These are phyloP conservation scores for Dioscorea cayenensis DNA, from an alignment of 116 monocot species.

Conservation along the genomic window DNA sequence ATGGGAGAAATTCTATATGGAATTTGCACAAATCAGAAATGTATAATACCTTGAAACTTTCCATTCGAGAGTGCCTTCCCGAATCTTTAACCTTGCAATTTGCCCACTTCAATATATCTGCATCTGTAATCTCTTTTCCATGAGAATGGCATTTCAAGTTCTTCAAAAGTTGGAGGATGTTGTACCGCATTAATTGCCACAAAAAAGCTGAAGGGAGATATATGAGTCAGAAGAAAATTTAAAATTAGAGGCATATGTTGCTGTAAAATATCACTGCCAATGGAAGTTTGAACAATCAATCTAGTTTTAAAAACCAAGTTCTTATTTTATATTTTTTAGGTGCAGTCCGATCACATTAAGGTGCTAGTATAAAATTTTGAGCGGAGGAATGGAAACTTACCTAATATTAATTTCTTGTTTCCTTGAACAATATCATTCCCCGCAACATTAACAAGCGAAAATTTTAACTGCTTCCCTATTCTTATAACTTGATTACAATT, in stretches of 20 bases:
- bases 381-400: constrained; percentile 17
- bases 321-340: neutral
- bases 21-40: neutral
- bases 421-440: constrained; percentile 92
- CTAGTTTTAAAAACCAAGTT: too few species aligned
- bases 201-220: constrained; percentile 50
- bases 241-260: neutral
- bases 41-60: constrained; percentile 68
- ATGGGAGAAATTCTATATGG: neutral
- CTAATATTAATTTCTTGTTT: constrained; percentile 78
- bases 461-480: constrained; percentile 71
- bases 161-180: constrained; percentile 84
- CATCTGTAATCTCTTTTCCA: constrained; percentile 74
- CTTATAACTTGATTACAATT: constrained; percentile 83
- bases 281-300: too few species aligned
- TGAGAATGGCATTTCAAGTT: constrained; percentile 66
- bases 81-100: constrained; percentile 66
- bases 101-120: constrained; percentile 79
- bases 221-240: neutral
- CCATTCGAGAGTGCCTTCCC: constrained; percentile 58
- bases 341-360: neutral
- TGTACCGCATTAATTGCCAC: constrained; percentile 92
- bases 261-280: neutral
- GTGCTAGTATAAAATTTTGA: neutral
- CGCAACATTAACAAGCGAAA: constrained; percentile 81